Base-by-base conservation (phyloP, 768 basidiomycete genomes). In the Mycena pura region DNA sequence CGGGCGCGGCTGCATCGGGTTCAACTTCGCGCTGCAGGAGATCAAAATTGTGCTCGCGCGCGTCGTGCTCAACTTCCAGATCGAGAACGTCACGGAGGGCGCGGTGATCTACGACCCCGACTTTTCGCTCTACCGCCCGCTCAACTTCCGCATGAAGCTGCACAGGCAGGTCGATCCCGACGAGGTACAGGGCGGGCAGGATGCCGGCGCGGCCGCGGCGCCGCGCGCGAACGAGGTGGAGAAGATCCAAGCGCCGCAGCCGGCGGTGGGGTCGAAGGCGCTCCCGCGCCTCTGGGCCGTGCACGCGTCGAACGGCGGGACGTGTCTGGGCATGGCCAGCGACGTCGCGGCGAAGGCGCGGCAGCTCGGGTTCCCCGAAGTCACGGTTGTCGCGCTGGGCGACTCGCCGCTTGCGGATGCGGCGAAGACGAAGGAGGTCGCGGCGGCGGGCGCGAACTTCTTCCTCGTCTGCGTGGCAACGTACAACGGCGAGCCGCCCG, bases 401-500 rank as follows among this genome's bases (percentile, higher is more conserved):
- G 63, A 64, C 49, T 64, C 63, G 2, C 63, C 63, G 1, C 53
- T 64, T 11, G 52, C 58, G 21, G 43, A 56, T 41, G 2, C 47
- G 3, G 25, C n/a, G 8, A 44, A 34, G 34, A 64, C 63, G 1
- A 47, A 21, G 3, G 53, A 54, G 2, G 39, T 56, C 14, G 57
- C 15, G 2, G 52, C 15, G 2, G 52, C 41, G 10, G 63, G 53
- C 5, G 32, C 58, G 10, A 64, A 64, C 34, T 58, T 64, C 19
- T 64, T 64, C 36, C 3, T 64, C 6, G 38, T 64, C 22, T 64
- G 38, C 28, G 63, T 64, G n/a, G 46, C 63, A 29, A 64, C 63
- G 27, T 64, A 64, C 29, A 64, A 64, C 21, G 63, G 63, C 47
- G 63, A 64, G 44, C 63, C 63, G 1, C 63, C 63, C 2, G 63